These are phyloP conservation scores for Nasturtium officinale DNA, from an alignment of 345 rosid genomes.

Conservation along the genomic window DNA sequence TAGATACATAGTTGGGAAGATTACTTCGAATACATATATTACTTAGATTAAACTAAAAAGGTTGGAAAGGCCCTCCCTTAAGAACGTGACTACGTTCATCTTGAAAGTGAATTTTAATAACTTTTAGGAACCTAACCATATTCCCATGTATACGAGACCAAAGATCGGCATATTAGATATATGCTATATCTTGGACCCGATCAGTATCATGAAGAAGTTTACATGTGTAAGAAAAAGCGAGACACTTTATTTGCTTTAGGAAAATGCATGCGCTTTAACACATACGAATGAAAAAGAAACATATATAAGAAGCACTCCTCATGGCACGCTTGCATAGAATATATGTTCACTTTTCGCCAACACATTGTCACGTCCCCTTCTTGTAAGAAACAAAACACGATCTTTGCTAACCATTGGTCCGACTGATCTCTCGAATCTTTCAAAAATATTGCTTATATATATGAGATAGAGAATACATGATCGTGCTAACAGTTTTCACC, in stretches of 20 bases:
- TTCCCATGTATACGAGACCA: slow-evolving; percentile 20
- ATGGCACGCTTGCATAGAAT: slow-evolving; percentile 36
- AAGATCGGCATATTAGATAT: slow-evolving; percentile 18
- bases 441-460: not conserved
- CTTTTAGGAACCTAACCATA: not conserved
- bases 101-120: not conserved
- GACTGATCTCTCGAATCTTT: slow-evolving; percentile 10
- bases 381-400: slow-evolving; percentile 26
- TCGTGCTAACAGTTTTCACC: slow-evolving; percentile 14
- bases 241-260: slow-evolving; percentile 34
- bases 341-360: slow-evolving; percentile 39
- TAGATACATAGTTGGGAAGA: not conserved
- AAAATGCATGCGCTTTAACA: slow-evolving; percentile 38
- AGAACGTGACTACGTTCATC: slow-evolving; percentile 19
- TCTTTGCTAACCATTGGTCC: slow-evolving; percentile 32
- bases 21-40: not conserved
- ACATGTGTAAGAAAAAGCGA: slow-evolving; percentile 34
- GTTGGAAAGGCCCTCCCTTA: not conserved
- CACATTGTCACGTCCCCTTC: slow-evolving; percentile 41
- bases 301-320: slow-evolving; percentile 35
- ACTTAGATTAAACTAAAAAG: slow-evolving; percentile 10
- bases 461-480: not conserved
- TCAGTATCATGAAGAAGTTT: slow-evolving; percentile 33
- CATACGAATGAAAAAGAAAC: slow-evolving; percentile 27
- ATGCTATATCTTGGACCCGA: slow-evolving; percentile 26